Percentiles rank a stretch among this genome's conserved stretches.
Evolutionary conservation across 768 basidiomycete species (phyloP).

Genomic region (Phanerochaete carnosa): DNA sequence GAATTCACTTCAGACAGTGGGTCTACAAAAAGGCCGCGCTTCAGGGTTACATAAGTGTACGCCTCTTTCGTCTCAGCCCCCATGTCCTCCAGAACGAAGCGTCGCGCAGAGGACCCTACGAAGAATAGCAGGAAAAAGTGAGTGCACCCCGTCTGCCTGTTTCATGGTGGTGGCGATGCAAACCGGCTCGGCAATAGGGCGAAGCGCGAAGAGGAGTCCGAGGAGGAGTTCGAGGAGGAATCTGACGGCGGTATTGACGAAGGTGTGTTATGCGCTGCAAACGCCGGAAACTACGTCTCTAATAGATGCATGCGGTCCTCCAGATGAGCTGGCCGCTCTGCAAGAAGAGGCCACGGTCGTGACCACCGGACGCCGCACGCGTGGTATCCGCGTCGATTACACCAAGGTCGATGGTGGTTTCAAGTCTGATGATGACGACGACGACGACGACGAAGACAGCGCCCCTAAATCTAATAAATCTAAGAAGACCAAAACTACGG

Average conservation of each 20-base stretch:
- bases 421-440: conserved; percentile 23
- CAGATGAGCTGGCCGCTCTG: conserved; percentile 24
- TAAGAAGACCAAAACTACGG: conserved; percentile 9
- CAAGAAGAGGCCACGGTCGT: conserved; percentile 16
- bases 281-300: not conserved
- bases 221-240: conserved; percentile 22
- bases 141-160: conserved; percentile 9
- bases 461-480: conserved; percentile 20
- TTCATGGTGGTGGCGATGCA: not conserved
- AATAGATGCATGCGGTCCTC: not conserved
- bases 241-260: conserved; percentile 23
- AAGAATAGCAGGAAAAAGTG: conserved; percentile 32
- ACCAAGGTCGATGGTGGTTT: conserved; percentile 25
- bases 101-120: conserved; percentile 32
- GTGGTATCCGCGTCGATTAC: conserved; percentile 24
- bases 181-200: conserved; percentile 14
- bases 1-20: not conserved
- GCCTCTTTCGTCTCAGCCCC: conserved; percentile 3
- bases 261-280: conserved; percentile 13
- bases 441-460: conserved; percentile 44
- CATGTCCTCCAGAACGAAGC: conserved; percentile 27
- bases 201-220: conserved; percentile 26
- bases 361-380: conserved; percentile 22
- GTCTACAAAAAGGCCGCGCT: not conserved
- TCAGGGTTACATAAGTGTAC: conserved; percentile 6